These are phyloP conservation scores for Aureobasidium sp. DNA, from an alignment of 2,329 filamentous ascomycete species.

Conservation along the genomic window DNA sequence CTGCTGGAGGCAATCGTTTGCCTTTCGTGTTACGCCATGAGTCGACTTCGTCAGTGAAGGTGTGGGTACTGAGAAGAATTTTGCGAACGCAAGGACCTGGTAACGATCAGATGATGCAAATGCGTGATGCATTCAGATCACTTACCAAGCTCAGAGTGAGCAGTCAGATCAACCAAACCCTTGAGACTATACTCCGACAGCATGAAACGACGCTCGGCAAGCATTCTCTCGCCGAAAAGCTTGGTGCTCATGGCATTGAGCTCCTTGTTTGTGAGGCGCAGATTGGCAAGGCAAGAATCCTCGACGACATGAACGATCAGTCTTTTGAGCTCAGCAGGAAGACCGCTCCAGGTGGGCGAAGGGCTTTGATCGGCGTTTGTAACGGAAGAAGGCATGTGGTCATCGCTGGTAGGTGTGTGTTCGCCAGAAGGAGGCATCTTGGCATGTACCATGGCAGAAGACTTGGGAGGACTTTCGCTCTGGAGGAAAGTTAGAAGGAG, in stretches of 20 bases:
- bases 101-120: background rate
- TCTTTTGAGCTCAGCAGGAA: background rate
- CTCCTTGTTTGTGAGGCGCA: background rate
- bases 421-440: background rate
- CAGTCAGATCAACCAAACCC: slow-evolving; percentile 1
- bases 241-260: background rate
- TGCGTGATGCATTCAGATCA: background rate
- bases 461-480: background rate
- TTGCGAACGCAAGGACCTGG: background rate
- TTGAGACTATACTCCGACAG: background rate
- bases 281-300: background rate
- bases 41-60: background rate
- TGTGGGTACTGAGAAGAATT: background rate
- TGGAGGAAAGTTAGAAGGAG: background rate
- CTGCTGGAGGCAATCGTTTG: background rate
- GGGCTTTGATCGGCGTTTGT: too few species aligned
- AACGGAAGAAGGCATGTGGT: background rate
- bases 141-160: background rate
- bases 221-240: background rate
- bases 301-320: background rate
- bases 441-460: background rate
- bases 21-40: background rate
- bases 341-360: background rate
- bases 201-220: background rate
- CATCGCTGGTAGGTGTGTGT: background rate